Percentiles rank a stretch among this genome's conserved stretches.
Evolutionary conservation across 202 grass and related monocot species (phyloP).

Genomic region (Eragrostis tef): DNA sequence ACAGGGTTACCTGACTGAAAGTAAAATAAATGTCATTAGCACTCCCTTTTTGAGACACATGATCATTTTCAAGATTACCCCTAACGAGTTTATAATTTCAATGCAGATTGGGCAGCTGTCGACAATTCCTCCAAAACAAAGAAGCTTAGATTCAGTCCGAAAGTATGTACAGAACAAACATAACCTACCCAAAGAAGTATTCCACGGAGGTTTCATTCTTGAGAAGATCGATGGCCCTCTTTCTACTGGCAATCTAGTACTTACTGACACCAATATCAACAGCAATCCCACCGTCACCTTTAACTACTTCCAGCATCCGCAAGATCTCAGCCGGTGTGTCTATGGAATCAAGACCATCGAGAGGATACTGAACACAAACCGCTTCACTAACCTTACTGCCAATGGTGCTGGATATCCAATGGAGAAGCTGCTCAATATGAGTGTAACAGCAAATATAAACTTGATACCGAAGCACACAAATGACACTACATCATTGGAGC

Average conservation of each 20-base stretch:
- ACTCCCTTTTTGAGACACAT: slow-evolving; percentile 23
- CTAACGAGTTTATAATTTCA: slow-evolving; percentile 31
- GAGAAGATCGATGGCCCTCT: slow-evolving; percentile 80
- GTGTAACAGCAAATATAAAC: slow-evolving; percentile 73
- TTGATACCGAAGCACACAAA: slow-evolving; percentile 82
- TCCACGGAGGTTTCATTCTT: slow-evolving; percentile 79
- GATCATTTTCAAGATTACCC: slow-evolving; percentile 1
- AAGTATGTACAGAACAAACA: slow-evolving; percentile 62
- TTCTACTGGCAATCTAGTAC: slow-evolving; percentile 63
- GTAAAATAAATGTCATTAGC: slow-evolving; percentile 23
- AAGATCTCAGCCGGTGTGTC: slow-evolving; percentile 72
- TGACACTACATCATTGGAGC: slow-evolving; percentile 72
- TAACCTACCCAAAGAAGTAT: slow-evolving; percentile 70
- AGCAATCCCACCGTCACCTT: slow-evolving; percentile 71
- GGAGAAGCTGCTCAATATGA: slow-evolving; percentile 73
- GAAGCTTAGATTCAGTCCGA: slow-evolving; percentile 52
- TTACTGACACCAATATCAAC: slow-evolving; percentile 50
- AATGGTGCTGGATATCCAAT: slow-evolving; percentile 36
- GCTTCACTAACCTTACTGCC: slow-evolving; percentile 52
- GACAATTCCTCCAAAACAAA: slow-evolving; percentile 65
- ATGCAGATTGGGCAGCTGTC: slow-evolving; percentile 84
- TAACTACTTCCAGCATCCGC: slow-evolving; percentile 85
- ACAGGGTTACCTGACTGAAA: not conserved
- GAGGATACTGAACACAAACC: slow-evolving; percentile 60
- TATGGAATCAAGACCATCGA: slow-evolving; percentile 74